phyloP scores from a whole-genome alignment of 768 basidiomycete genomes.

The Tubosaeta brunneosetosa region DNA sequence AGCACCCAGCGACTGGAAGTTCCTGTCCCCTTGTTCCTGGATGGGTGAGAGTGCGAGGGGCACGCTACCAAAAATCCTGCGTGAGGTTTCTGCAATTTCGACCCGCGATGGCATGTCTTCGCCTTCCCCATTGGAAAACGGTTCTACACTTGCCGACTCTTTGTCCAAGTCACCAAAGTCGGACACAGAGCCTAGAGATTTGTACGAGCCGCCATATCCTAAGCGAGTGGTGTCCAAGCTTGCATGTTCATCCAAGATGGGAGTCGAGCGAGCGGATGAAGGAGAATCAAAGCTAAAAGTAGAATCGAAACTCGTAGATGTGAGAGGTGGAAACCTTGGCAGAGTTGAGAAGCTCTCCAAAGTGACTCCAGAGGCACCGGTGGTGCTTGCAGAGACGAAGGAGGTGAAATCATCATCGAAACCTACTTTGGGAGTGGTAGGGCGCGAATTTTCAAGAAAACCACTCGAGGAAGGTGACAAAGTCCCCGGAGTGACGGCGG shows the following conservation, averaged over 20 bases:
- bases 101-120: constrained; percentile 43
- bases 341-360: not conserved
- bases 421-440: constrained; percentile 35
- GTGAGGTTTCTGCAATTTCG: constrained; percentile 47
- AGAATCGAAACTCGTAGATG: constrained; percentile 22
- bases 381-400: constrained; percentile 46
- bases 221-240: constrained; percentile 15
- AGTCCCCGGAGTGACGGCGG: constrained; percentile 29
- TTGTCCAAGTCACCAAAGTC: constrained; percentile 49
- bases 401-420: constrained; percentile 82
- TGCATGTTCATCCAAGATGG: constrained; percentile 17
- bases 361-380: not conserved
- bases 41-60: constrained; percentile 17
- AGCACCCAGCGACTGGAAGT: not conserved
- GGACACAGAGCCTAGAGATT: constrained; percentile 54
- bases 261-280: constrained; percentile 25
- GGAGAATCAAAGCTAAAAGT: constrained; percentile 25
- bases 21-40: constrained; percentile 8
- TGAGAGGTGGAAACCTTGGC: constrained; percentile 3
- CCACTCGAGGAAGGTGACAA: constrained; percentile 23
- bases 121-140: constrained; percentile 1
- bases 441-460: constrained; percentile 16
- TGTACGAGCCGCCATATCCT: constrained; percentile 36
- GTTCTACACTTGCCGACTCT: constrained; percentile 21
- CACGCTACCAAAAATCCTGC: constrained; percentile 44